phyloP scores from a whole-genome alignment of 2,329 filamentous ascomycete genomes.

The Lachnellula willkommii region DNA sequence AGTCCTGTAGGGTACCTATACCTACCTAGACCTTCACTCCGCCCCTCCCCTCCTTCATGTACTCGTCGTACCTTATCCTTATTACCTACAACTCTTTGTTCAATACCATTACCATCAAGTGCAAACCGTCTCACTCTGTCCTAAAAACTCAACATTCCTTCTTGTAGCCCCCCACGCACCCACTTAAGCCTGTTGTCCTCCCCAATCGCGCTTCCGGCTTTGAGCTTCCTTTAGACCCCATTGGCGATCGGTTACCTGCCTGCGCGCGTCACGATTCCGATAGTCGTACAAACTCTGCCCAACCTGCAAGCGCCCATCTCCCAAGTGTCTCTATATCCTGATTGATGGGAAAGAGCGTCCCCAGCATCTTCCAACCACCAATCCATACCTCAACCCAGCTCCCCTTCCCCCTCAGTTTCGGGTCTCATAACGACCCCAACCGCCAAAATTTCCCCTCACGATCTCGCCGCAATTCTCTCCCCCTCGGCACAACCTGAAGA shows the following conservation, averaged over 20 bases:
- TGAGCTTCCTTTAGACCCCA: background rate
- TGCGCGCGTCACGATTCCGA: background rate
- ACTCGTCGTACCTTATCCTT: background rate
- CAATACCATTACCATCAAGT: background rate
- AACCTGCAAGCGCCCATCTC: background rate
- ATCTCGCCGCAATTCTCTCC: constrained; percentile 34
- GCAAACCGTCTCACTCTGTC: background rate
- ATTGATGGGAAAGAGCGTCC: background rate
- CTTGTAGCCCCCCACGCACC: background rate
- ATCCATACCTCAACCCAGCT: background rate
- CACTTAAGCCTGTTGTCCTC: background rate
- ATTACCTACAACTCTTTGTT: too few relatives aligned
- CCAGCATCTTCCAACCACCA: background rate
- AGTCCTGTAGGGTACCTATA: too few relatives aligned
- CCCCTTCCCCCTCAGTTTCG: constrained; percentile 6
- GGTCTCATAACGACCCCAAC: constrained; percentile 27
- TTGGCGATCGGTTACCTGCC: background rate
- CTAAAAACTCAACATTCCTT: background rate
- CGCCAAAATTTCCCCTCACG: constrained; percentile 34
- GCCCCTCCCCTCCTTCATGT: background rate
- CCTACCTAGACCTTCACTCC: too few relatives aligned
- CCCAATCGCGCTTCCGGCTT: background rate
- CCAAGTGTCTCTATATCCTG: background rate
- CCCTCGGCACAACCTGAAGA: constrained; percentile 26
- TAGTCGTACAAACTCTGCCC: constrained; percentile 1